Base-by-base conservation (phyloP, 805 yeast genomes). In the Nakazawaea wyomingensis region DNA sequence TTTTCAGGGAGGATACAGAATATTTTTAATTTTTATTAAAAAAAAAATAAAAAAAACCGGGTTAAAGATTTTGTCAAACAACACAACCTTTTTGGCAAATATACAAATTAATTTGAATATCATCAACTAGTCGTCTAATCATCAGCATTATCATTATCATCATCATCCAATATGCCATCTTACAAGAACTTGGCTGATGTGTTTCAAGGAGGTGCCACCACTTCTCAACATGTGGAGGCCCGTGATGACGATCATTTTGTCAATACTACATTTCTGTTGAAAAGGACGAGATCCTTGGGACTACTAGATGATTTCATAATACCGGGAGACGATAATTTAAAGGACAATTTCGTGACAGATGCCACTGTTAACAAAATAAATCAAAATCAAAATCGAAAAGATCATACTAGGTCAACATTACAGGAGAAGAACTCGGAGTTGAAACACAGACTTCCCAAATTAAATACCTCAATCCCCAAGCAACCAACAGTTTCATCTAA, bases 291-390 rank as follows among this genome's bases (percentile, higher is more conserved):
- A 54, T 83, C 93, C 6, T 68, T 87, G 71, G 96, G 96, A 1
- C 60, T 85, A 11, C 66, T 87, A 51, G 95, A 84, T 54, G 86
- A 39, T 5, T 44, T 34, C n/a, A 44, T 44, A 16, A 30, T 31
- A 13, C 40, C 44, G 2, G 48, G 46, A 43, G 86, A 81, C 68
- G 93, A 95, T 57, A 89, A 89, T 74, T 77, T 85, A 65, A 89
- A 83, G 58, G 96, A 96, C 64, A 96, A 95, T 29, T 81, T 91
- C 52, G 93, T 91, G 45, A 78, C 93, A 47, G 96, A 90, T 64
- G 96, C 86, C 56, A 91, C 93, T 65, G 82, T 93, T 87, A 85
- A 90, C 49, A 83, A 82, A 71, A 86, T 91, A 35, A 60, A 61
- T 22, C 34, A 43, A 14, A 31, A 26, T 27, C 27, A 52, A 53